These are phyloP conservation scores for Arthromyces matolae DNA, from an alignment of 768 basidiomycete species.

Conservation along the genomic window DNA sequence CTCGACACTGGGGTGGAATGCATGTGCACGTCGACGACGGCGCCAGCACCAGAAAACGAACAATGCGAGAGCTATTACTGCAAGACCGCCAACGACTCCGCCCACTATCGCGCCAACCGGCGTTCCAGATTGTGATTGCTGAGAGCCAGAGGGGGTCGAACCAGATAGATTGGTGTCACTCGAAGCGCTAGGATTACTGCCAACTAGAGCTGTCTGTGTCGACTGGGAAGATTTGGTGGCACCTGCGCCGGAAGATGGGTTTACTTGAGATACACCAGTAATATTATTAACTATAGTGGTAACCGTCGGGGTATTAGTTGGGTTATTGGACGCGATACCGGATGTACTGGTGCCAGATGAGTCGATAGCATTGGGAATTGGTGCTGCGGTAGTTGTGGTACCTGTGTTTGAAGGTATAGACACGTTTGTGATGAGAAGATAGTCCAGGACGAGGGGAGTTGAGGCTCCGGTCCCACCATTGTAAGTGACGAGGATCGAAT, in stretches of 20 bases:
- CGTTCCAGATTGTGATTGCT: neutral
- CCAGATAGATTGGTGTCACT: too few relatives aligned
- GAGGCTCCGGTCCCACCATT: neutral
- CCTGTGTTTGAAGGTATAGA: neutral
- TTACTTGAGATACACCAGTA: too few relatives aligned
- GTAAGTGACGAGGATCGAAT: slow-evolving; percentile 7
- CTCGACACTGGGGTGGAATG: neutral
- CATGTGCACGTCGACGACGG: neutral
- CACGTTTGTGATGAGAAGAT: slow-evolving; percentile 1
- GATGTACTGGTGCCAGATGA: too few relatives aligned
- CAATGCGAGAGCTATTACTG: neutral
- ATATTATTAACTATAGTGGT: too few relatives aligned
- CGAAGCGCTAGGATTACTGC: too few relatives aligned
- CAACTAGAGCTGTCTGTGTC: too few relatives aligned
- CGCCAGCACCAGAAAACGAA: slow-evolving; percentile 4
- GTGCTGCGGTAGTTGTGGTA: neutral
- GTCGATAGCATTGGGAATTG: neutral
- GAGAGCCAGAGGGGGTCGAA: neutral
- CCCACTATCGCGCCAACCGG: slow-evolving; percentile 13
- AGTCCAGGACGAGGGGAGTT: slow-evolving; percentile 8
- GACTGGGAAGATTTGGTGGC: too few relatives aligned
- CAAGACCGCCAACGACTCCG: slow-evolving; percentile 8
- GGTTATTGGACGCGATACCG: too few relatives aligned
- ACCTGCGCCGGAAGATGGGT: too few relatives aligned
- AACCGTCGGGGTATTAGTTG: neutral